phyloP scores from a whole-genome alignment of 352 stramenopile species.

The Phytophthora chlamydospora region DNA sequence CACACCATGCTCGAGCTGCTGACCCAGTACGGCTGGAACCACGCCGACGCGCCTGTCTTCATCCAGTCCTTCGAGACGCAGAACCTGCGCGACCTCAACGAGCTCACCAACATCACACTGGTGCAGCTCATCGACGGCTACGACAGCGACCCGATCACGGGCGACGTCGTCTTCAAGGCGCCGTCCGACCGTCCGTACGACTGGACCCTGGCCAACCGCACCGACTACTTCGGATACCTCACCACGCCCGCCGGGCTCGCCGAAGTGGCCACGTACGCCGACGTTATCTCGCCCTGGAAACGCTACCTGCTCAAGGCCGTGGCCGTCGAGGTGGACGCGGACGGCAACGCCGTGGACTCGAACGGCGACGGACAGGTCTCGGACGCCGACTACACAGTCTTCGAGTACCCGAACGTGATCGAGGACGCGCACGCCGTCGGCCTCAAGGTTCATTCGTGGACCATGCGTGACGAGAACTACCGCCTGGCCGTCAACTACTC shows the following conservation, averaged over 20 bases:
- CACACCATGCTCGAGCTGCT: slow-evolving; percentile 80
- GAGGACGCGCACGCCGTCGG: slow-evolving; percentile 58
- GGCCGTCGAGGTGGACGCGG: slow-evolving; percentile 43
- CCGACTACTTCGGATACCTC: slow-evolving; percentile 57
- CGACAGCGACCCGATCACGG: slow-evolving; percentile 62
- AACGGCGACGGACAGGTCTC: slow-evolving; percentile 69
- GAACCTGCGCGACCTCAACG: slow-evolving; percentile 74
- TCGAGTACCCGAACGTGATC: slow-evolving; percentile 50
- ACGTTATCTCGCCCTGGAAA: slow-evolving; percentile 84
- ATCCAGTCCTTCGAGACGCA: slow-evolving; percentile 82
- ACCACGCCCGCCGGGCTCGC: slow-evolving; percentile 61
- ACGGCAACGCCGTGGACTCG: slow-evolving; percentile 53
- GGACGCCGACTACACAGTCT: slow-evolving; percentile 67
- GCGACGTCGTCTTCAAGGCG: slow-evolving; percentile 48
- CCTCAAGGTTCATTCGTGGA: slow-evolving; percentile 62
- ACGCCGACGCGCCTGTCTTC: slow-evolving; percentile 65
- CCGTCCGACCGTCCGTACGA: slow-evolving; percentile 64
- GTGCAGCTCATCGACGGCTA: slow-evolving; percentile 80
- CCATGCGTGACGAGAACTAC: slow-evolving; percentile 74
- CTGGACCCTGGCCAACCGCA: slow-evolving; percentile 67
- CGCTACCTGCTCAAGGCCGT: slow-evolving; percentile 71
- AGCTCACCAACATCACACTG: slow-evolving; percentile 73
- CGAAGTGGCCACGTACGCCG: slow-evolving; percentile 70
- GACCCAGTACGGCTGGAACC: slow-evolving; percentile 69
- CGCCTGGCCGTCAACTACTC: slow-evolving; percentile 70